Percentiles rank a stretch among this genome's conserved stretches.
These are phyloP conservation scores for Hypoxylon sp. DNA, from an alignment of 2,329 filamentous ascomycete species.

Conservation along the genomic window DNA sequence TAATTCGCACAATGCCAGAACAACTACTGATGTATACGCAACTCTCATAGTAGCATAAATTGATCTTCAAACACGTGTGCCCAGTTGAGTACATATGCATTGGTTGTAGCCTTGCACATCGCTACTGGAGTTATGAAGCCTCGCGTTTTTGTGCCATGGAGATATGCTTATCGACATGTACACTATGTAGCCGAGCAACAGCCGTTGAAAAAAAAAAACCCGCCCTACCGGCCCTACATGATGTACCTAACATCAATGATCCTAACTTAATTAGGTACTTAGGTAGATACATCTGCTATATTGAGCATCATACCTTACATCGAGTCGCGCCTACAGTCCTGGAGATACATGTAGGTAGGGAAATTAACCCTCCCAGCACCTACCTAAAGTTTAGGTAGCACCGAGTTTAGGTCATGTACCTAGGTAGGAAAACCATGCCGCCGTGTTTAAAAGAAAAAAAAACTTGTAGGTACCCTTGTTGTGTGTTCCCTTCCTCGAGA, in stretches of 20 bases:
- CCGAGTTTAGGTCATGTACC: slow-evolving; percentile 2
- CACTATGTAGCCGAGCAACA: slow-evolving; percentile 37
- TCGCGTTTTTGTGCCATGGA: slow-evolving; percentile 3
- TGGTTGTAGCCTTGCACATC: not conserved
- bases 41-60: not conserved
- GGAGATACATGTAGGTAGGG: not conserved
- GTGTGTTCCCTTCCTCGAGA: not conserved
- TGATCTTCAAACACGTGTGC: not conserved
- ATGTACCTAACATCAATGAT: slow-evolving; percentile 10
- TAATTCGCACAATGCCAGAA: not conserved
- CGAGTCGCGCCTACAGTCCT: slow-evolving; percentile 6
- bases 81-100: not conserved
- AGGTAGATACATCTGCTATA: slow-evolving; percentile 1
- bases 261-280: slow-evolving; percentile 18
- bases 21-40: not conserved
- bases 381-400: slow-evolving; percentile 23
- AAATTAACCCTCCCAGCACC: slow-evolving; percentile 9
- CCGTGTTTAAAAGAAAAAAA: not conserved
- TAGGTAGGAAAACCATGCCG: not conserved
- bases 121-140: not conserved
- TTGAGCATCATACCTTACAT: slow-evolving; percentile 8
- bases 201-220: slow-evolving; percentile 20
- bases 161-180: slow-evolving; percentile 13
- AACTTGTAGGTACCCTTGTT: not conserved
- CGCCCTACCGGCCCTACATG: slow-evolving; percentile 1